Conservation (phyloP, 2,329 filamentous ascomycete species). For the Xylogone sp. region DNA sequence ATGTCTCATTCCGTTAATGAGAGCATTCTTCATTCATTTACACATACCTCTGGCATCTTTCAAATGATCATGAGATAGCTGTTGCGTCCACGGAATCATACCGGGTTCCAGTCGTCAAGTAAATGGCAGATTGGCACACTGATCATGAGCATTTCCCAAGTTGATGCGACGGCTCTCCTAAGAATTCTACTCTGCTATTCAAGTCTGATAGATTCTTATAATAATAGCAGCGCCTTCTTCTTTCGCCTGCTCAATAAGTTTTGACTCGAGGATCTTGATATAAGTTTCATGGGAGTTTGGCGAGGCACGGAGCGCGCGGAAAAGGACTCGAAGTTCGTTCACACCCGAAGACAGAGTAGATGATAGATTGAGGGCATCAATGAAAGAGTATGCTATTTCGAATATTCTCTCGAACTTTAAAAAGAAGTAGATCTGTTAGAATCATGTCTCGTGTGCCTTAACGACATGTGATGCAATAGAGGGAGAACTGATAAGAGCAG, state of each 20-base stretch:
- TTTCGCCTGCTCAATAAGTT: neutral
- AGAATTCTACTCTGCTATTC: too few species aligned
- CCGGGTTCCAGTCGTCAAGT: too few species aligned
- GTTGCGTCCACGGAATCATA: too few species aligned
- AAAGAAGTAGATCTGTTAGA: neutral
- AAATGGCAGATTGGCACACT: too few species aligned
- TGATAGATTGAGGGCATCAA: conserved; percentile 2
- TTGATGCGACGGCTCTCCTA: too few species aligned
- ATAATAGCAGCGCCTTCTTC: neutral
- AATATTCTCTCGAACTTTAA: conserved; percentile 4
- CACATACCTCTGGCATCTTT: too few species aligned
- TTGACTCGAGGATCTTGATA: neutral
- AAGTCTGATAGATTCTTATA: neutral
- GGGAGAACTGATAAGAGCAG: neutral
- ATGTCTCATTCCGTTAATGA: too few species aligned
- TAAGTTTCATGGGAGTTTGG: neutral
- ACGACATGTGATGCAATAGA: too few species aligned
- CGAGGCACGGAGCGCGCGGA: conserved; percentile 1
- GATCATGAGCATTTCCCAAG: too few species aligned
- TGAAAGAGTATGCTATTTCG: conserved; percentile 5
- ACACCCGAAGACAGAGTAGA: conserved; percentile 1
- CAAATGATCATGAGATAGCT: neutral
- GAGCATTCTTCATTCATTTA: too few species aligned
- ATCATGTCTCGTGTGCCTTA: neutral
- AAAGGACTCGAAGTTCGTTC: conserved; percentile 2